A percentile compares a stretch with the other conserved stretches of the same genome.
Conservation (phyloP, 2,329 filamentous ascomycete genomes). For the Verticillium nonalfalfae region DNA sequence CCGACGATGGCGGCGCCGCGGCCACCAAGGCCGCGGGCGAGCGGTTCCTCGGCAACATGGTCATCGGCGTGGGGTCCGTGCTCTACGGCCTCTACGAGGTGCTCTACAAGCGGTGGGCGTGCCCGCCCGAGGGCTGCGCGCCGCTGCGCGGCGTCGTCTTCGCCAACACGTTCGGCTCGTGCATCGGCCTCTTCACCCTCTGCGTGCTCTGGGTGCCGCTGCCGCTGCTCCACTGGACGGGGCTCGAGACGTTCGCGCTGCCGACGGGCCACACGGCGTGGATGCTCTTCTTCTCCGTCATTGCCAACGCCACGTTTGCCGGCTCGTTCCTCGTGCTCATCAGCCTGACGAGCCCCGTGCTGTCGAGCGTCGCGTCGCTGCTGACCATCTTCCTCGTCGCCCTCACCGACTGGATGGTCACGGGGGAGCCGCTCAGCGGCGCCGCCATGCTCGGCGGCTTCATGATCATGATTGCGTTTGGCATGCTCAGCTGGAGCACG, state of each 20-base stretch:
- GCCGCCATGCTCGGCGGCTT: constrained; percentile 77
- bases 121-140: constrained; percentile 81
- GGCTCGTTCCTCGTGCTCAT: constrained; percentile 92
- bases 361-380: constrained; percentile 86
- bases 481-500: constrained; percentile 83
- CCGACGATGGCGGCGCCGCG: constrained; percentile 10
- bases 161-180: constrained; percentile 82
- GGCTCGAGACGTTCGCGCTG: constrained; percentile 76
- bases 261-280: constrained; percentile 72
- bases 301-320: constrained; percentile 87
- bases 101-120: constrained; percentile 87
- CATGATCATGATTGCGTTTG: constrained; percentile 82
- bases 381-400: constrained; percentile 97
- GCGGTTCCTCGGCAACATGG: constrained; percentile 76
- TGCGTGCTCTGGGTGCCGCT: constrained; percentile 87
- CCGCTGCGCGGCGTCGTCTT: constrained; percentile 92
- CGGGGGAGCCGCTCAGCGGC: constrained; percentile 65
- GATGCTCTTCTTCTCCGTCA: constrained; percentile 72
- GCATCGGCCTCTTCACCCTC: constrained; percentile 84
- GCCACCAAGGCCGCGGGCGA: constrained; percentile 42
- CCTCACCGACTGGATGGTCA: constrained; percentile 81
- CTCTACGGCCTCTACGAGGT: constrained; percentile 97
- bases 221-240: constrained; percentile 72
- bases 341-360: constrained; percentile 82
- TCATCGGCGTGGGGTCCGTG: constrained; percentile 86